Base-by-base conservation (phyloP, 2,329 filamentous ascomycete species). In the Drechslerella coelobrocha region DNA sequence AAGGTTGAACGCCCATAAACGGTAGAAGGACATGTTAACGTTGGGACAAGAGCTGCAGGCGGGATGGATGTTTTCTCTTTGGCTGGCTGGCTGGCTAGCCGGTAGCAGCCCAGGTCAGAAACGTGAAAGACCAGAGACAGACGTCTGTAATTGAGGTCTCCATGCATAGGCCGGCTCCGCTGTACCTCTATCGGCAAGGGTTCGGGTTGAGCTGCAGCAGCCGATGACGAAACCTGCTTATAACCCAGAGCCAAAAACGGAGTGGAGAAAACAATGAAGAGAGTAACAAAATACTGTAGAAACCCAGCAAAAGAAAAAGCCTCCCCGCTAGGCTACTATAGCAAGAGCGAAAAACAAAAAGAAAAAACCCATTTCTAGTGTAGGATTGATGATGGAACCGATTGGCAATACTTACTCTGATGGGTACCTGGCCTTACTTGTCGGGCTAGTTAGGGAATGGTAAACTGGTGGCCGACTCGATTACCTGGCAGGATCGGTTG, bases 161-260 rank as follows among this genome's bases (percentile, higher is more conserved):
- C 51, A 69, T 69, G 63, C 63, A 61, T 26, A 56, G 51, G 63
- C 63, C 63, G 63, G 63, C 63, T 69, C 63, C 63, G 63, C 63
- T 69, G 56, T 69, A 61, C 63, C 57, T 61, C 45, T 57, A 69
- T 69, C 63, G 66, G 66, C 66, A 71, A 71, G 66, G 65, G 54
- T 62, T 69, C 57, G 56, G 65, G 59, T 69, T 69, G 65, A 71
- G 66, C 52, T 71, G 66, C 66, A 62, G 59, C 52, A 63, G 19
- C 65, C 57, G 66, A 71, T 71, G 66, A 71, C 66, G 66, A 71
- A 71, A 71, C 66, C 65, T 69, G 65, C 65, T 69, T 69, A 56
- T 56, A 53, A 17, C 37, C 51, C 27, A 39, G 9, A 19, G 24
- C 56, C 56, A 43, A 69, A 69, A 65, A 45, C 50, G 61, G 66